These are phyloP conservation scores for Penicillium decumbens DNA, from an alignment of 2,329 filamentous ascomycete species.

Conservation along the genomic window DNA sequence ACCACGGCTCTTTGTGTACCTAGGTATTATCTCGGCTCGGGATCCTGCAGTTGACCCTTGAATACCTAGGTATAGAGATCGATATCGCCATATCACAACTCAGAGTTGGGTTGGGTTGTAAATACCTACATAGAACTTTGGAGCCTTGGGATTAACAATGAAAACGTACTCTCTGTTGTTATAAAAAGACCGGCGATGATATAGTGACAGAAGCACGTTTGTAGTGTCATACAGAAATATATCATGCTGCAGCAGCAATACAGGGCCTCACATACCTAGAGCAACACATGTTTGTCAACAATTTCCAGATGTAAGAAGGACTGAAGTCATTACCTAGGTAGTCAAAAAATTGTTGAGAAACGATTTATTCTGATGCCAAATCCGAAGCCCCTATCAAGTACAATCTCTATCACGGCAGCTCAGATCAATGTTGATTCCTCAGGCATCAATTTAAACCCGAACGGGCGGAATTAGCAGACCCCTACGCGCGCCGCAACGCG, in stretches of 20 bases:
- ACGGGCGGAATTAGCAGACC: conserved; percentile 19
- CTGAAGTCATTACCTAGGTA: too few relatives aligned
- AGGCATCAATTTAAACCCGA: conserved; percentile 17
- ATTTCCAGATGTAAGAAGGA: not conserved
- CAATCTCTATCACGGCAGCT: too few relatives aligned
- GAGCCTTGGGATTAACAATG: too few relatives aligned
- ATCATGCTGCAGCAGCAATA: too few relatives aligned
- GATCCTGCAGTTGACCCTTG: not conserved
- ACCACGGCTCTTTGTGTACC: not conserved
- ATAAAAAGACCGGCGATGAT: too few relatives aligned
- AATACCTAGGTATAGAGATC: not conserved
- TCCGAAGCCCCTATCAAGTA: too few relatives aligned
- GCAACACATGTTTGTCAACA: not conserved
- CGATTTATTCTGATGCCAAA: too few relatives aligned
- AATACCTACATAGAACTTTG: not conserved
- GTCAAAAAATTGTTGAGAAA: too few relatives aligned
- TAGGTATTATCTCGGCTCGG: not conserved
- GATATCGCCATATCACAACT: not conserved
- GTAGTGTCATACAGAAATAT: too few relatives aligned
- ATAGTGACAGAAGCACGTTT: too few relatives aligned
- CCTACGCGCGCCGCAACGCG: conserved; percentile 23
- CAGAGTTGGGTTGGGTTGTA: not conserved
- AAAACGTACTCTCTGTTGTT: too few relatives aligned
- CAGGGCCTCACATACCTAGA: too few relatives aligned
- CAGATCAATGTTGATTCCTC: not conserved